Evolutionary conservation across 306 rosid genomes (phyloP).

Genomic region (Medicago lupulina): DNA sequence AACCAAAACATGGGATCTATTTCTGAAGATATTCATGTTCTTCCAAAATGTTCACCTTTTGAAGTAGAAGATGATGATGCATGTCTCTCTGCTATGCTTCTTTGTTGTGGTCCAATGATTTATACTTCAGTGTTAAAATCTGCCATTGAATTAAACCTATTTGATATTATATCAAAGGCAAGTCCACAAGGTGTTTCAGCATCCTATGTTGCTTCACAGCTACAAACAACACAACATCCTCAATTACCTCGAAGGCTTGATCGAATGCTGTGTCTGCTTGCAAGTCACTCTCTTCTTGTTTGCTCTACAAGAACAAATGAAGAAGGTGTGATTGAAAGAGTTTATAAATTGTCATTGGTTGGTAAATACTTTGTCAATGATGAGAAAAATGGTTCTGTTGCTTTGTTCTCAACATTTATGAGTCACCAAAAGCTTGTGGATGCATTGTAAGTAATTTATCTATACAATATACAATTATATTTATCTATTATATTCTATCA

Average conservation of each 20-base stretch:
- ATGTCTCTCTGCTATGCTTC: constrained; percentile 32
- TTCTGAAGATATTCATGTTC: background rate
- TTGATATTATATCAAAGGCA: constrained; percentile 38
- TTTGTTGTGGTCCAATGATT: constrained; percentile 16
- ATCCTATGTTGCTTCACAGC: constrained; percentile 34
- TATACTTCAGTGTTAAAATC: constrained; percentile 30
- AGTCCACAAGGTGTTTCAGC: constrained; percentile 28
- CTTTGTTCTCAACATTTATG: background rate
- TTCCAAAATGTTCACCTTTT: background rate
- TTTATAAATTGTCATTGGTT: constrained; percentile 23
- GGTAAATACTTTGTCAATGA: constrained; percentile 36
- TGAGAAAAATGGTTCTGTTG: background rate
- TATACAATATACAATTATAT: too few species aligned
- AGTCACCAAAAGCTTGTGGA: background rate
- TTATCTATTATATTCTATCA: too few species aligned
- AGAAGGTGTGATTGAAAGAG: constrained; percentile 24
- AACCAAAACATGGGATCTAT: constrained; percentile 3
- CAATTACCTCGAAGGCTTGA: constrained; percentile 35
- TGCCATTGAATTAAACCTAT: constrained; percentile 35
- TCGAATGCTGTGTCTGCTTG: constrained; percentile 42
- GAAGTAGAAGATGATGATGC: background rate
- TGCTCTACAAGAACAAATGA: constrained; percentile 15
- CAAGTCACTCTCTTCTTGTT: constrained; percentile 36
- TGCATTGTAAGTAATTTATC: constrained; percentile 20
- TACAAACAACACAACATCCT: constrained; percentile 13